phyloP scores from a whole-genome alignment of 345 rosid genomes.

The Pistacia vera region DNA sequence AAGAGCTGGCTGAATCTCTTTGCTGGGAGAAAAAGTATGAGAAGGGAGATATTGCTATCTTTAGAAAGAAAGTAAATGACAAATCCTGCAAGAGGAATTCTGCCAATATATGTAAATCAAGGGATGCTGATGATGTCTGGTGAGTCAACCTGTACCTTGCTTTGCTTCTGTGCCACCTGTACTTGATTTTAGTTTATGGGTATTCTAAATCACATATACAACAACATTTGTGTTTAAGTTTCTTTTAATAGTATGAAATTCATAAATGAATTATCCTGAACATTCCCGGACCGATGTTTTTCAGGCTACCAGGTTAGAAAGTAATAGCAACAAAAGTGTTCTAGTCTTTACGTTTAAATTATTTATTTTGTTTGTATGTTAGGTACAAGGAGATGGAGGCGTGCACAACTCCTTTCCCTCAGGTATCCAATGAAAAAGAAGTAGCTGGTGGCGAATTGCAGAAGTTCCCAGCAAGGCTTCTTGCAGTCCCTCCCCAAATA shows the following conservation, averaged over 20 bases:
- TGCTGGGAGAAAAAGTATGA: constrained; percentile 99
- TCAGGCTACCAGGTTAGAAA: neutral
- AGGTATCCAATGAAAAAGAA: constrained; percentile 61
- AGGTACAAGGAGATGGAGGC: constrained; percentile 82
- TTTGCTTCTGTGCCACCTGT: constrained; percentile 1
- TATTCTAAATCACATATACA: neutral
- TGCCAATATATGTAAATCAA: constrained; percentile 49
- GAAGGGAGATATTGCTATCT: constrained; percentile 92
- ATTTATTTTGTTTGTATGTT: constrained; percentile 20
- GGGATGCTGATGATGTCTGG: constrained; percentile 75
- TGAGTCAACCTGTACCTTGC: constrained; percentile 31
- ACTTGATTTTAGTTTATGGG: neutral
- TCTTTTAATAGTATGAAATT: neutral
- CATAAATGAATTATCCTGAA: neutral
- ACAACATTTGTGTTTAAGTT: neutral
- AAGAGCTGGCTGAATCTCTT: constrained; percentile 75
- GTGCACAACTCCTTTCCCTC: constrained; percentile 74
- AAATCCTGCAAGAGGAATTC: constrained; percentile 58
- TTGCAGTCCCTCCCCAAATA: constrained; percentile 75
- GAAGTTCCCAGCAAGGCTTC: constrained; percentile 91
- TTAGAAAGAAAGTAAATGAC: constrained; percentile 67
- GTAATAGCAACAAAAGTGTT: neutral
- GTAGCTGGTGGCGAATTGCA: constrained; percentile 82
- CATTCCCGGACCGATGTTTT: neutral
- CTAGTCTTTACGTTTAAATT: neutral